phyloP scores from a whole-genome alignment of 768 basidiomycete species.

The Hemileccinum rubropunctum region DNA sequence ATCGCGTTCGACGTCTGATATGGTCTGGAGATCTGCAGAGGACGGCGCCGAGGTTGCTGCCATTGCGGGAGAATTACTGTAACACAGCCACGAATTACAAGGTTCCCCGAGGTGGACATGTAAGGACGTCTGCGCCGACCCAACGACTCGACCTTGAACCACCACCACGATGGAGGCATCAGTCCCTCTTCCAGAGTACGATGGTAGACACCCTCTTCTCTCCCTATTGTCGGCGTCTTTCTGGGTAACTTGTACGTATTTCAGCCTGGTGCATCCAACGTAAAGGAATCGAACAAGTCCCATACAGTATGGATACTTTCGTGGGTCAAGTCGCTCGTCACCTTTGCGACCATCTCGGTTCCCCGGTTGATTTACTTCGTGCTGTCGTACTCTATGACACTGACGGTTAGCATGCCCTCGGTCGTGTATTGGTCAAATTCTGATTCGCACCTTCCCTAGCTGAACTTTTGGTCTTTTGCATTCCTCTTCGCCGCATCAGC shows the following conservation, averaged over 20 bases:
- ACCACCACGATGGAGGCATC: constrained; percentile 26
- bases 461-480: constrained; percentile 91
- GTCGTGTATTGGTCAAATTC: background rate
- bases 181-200: constrained; percentile 16
- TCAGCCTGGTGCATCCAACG: background rate
- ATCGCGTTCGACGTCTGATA: constrained; percentile 32
- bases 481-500: constrained; percentile 67
- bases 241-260: constrained; percentile 74
- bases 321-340: constrained; percentile 70
- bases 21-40: constrained; percentile 36
- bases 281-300: constrained; percentile 4
- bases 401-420: constrained; percentile 55
- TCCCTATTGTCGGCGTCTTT: constrained; percentile 78
- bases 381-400: constrained; percentile 85
- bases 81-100: constrained; percentile 32
- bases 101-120: constrained; percentile 7
- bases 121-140: constrained; percentile 1
- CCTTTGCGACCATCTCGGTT: constrained; percentile 79
- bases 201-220: constrained; percentile 66
- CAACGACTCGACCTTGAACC: constrained; percentile 6
- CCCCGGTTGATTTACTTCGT: constrained; percentile 76
- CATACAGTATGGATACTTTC: constrained; percentile 75
- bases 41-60: constrained; percentile 28
- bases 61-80: constrained; percentile 14
- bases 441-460: constrained; percentile 39